phyloP scores from a whole-genome alignment of 2,329 filamentous ascomycete species.

The Podosphaera fusca region DNA sequence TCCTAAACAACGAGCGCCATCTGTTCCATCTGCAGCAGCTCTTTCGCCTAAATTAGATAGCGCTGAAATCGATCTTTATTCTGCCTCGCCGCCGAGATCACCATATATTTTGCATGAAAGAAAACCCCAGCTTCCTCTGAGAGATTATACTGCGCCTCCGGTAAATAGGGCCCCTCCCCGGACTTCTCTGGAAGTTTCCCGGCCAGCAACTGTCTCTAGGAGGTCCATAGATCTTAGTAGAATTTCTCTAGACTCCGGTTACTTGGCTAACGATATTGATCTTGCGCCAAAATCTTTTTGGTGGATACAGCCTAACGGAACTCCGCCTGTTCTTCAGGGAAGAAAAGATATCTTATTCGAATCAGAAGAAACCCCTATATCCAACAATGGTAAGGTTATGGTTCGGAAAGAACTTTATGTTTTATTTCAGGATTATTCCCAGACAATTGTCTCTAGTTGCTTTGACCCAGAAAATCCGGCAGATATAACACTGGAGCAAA shows the following conservation, averaged over 20 bases:
- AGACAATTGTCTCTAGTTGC: conserved; percentile 63
- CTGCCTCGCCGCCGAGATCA: conserved; percentile 16
- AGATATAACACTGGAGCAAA: conserved; percentile 58
- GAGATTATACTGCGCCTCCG: conserved; percentile 13
- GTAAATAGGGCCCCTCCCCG: conserved; percentile 20
- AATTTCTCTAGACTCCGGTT: conserved; percentile 55
- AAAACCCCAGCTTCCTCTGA: conserved; percentile 24
- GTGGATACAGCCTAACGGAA: conserved; percentile 64
- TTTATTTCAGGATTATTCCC: conserved; percentile 90
- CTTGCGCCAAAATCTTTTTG: conserved; percentile 51
- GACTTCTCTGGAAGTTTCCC: conserved; percentile 41
- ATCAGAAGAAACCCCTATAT: conserved; percentile 51
- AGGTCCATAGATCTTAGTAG: conserved; percentile 45
- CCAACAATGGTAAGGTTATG: conserved; percentile 43
- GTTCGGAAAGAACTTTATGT: conserved; percentile 65
- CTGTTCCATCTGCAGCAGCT: conserved; percentile 3
- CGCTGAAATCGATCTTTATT: conserved; percentile 15
- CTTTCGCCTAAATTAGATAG: conserved; percentile 8
- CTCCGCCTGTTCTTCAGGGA: conserved; percentile 62
- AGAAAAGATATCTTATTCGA: conserved; percentile 69
- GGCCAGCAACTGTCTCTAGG: conserved; percentile 25
- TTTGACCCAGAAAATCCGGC: conserved; percentile 55
- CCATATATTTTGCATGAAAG: conserved; percentile 17
- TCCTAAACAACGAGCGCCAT: conserved; percentile 6
- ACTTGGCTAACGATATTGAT: conserved; percentile 73